phyloP scores from a whole-genome alignment of 2,329 filamentous ascomycete species.

The Piedraia hortae region DNA sequence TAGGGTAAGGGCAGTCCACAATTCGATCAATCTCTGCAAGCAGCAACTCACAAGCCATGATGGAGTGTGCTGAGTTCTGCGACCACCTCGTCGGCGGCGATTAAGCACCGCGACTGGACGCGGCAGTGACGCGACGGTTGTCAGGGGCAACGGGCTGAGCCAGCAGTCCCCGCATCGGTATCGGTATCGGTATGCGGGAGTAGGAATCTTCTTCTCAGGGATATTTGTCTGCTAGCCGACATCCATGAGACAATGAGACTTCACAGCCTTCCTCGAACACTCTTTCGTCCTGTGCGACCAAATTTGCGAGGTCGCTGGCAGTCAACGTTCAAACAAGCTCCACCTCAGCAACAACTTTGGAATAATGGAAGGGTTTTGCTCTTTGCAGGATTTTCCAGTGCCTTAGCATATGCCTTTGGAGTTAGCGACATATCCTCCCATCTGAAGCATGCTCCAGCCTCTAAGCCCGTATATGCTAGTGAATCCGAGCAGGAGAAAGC shows the following conservation, averaged over 20 bases:
- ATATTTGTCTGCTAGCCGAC: too few species aligned
- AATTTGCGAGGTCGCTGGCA: not conserved
- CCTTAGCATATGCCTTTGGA: conserved; percentile 25
- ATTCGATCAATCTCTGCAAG: conserved; percentile 8
- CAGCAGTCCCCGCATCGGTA: too few species aligned
- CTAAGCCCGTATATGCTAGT: conserved; percentile 20
- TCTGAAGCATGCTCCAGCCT: conserved; percentile 1
- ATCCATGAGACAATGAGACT: too few species aligned
- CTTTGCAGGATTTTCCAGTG: conserved; percentile 22
- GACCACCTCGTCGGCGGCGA: conserved; percentile 1
- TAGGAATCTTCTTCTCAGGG: too few species aligned
- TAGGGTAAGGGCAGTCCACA: conserved; percentile 12
- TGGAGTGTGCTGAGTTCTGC: not conserved
- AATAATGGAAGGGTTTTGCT: conserved; percentile 21
- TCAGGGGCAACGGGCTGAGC: not conserved
- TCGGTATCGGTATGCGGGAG: too few species aligned
- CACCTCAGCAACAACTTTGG: conserved; percentile 14
- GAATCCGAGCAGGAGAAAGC: conserved; percentile 26
- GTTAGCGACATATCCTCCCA: conserved; percentile 12
- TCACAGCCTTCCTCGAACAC: not conserved
- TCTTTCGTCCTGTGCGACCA: not conserved
- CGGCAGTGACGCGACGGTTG: not conserved
- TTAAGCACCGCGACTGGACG: conserved; percentile 3
- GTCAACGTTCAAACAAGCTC: not conserved
- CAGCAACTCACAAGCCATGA: conserved; percentile 3